phyloP scores from a whole-genome alignment of 2,329 filamentous ascomycete genomes.

The Botrytis fabae region DNA sequence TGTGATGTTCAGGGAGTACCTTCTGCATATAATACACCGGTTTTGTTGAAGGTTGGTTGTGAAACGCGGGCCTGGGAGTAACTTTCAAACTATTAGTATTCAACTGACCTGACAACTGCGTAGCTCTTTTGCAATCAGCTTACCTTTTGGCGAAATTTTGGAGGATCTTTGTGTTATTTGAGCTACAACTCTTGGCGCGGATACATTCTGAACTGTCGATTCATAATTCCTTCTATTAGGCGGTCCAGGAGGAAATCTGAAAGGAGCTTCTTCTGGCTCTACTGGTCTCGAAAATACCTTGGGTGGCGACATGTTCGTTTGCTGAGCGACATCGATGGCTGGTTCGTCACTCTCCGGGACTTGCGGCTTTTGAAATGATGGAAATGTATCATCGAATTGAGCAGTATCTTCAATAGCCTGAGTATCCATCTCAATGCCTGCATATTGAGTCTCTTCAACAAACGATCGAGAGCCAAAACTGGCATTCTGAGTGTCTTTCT shows the following conservation, averaged over 20 bases:
- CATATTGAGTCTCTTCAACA: constrained; percentile 33
- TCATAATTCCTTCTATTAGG: neutral
- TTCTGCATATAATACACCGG: neutral
- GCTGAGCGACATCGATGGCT: neutral
- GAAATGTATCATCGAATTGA: neutral
- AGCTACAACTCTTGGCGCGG: neutral
- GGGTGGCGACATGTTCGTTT: neutral
- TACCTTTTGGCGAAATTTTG: neutral
- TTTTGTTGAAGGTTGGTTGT: neutral
- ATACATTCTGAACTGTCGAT: neutral
- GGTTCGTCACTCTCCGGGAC: neutral
- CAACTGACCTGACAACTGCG: neutral
- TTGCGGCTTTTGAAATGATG: neutral
- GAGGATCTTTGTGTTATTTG: neutral
- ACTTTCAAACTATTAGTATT: neutral
- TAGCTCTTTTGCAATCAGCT: neutral
- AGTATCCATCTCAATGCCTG: constrained; percentile 28
- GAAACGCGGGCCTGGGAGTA: neutral
- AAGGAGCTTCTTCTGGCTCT: neutral
- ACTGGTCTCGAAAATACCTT: neutral
- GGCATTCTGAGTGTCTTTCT: neutral
- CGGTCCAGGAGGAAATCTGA: neutral
- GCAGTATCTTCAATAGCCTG: constrained; percentile 18
- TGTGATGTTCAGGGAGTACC: neutral
- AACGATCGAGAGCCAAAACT: constrained; percentile 23